Conservation (phyloP, 345 rosid genomes). For the Excoecaria agallocha region DNA sequence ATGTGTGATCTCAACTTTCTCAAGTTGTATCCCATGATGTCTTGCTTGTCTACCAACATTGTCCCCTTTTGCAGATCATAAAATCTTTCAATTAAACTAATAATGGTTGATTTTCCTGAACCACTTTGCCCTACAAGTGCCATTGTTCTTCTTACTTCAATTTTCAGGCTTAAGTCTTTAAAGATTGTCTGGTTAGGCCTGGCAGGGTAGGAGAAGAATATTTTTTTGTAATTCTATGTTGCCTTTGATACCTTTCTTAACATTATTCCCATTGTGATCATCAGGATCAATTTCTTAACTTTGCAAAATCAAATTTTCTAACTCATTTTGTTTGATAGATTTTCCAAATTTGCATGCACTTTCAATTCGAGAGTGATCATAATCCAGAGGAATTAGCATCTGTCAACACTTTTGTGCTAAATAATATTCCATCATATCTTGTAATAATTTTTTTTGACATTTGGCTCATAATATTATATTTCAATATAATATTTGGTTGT, state of each 20-base stretch:
- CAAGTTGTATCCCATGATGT: slow-evolving; percentile 41
- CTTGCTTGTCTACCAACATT: slow-evolving; percentile 31
- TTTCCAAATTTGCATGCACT: too few relatives aligned
- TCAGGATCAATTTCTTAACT: slow-evolving; percentile 32
- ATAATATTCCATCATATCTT: too few relatives aligned
- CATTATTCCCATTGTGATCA: slow-evolving; percentile 20
- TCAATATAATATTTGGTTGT: too few relatives aligned
- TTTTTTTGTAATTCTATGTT: slow-evolving; percentile 29
- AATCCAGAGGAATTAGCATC: too few relatives aligned
- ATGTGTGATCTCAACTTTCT: slow-evolving; percentile 42
- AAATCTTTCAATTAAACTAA: slow-evolving; percentile 45
- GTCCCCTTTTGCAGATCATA: slow-evolving; percentile 40
- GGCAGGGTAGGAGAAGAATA: slow-evolving; percentile 35
- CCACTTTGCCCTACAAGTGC: slow-evolving; percentile 43
- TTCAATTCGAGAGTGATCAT: too few relatives aligned
- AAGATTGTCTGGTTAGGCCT: slow-evolving; percentile 34
- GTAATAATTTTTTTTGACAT: too few relatives aligned
- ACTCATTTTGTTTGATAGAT: too few relatives aligned
- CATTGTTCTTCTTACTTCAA: slow-evolving; percentile 31
- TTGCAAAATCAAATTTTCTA: too few relatives aligned
- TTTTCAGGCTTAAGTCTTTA: slow-evolving; percentile 24
- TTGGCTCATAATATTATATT: too few relatives aligned
- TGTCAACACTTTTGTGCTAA: too few relatives aligned
- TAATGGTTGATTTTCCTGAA: slow-evolving; percentile 51
- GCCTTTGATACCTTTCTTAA: slow-evolving; percentile 27